Evolutionary conservation across 768 basidiomycete genomes (phyloP).

Genomic region (Grammothele lineata): DNA sequence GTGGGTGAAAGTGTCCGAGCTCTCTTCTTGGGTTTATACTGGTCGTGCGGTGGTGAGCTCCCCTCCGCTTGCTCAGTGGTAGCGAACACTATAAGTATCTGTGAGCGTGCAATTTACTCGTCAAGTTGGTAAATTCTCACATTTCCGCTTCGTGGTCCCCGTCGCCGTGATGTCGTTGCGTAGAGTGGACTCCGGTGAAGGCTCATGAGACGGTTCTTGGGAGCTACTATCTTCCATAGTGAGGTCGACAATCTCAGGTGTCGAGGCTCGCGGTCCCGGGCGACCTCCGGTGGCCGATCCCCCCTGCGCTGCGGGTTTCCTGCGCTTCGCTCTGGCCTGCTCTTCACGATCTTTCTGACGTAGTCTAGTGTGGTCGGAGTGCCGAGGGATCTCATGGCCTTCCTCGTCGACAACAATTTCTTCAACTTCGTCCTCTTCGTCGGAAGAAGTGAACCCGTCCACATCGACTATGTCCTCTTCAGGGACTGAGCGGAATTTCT

Average conservation of each 20-base stretch:
- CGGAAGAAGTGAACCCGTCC: slow-evolving; percentile 1
- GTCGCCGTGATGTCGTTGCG: no score
- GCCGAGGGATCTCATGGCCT: not conserved
- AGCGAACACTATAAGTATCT: not conserved
- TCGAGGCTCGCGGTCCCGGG: not conserved
- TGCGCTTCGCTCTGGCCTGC: not conserved
- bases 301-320: no score
- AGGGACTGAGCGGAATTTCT: slow-evolving; percentile 11
- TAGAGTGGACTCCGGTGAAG: no score
- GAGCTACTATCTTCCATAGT: slow-evolving; percentile 9
- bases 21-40: slow-evolving; percentile 11
- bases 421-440: slow-evolving; percentile 20
- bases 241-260: slow-evolving; percentile 17
- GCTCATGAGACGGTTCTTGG: no score
- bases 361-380: not conserved
- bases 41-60: not conserved
- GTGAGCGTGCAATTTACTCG: no score
- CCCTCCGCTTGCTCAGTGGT: not conserved
- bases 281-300: no score
- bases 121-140: no score
- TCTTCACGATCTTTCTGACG: slow-evolving; percentile 1
- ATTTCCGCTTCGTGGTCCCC: not conserved
- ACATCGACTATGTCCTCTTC: slow-evolving; percentile 8
- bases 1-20: slow-evolving; percentile 7
- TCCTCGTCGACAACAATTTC: slow-evolving; percentile 13